Base-by-base conservation (phyloP, 345 rosid species). In the Lepidium sativum region DNA sequence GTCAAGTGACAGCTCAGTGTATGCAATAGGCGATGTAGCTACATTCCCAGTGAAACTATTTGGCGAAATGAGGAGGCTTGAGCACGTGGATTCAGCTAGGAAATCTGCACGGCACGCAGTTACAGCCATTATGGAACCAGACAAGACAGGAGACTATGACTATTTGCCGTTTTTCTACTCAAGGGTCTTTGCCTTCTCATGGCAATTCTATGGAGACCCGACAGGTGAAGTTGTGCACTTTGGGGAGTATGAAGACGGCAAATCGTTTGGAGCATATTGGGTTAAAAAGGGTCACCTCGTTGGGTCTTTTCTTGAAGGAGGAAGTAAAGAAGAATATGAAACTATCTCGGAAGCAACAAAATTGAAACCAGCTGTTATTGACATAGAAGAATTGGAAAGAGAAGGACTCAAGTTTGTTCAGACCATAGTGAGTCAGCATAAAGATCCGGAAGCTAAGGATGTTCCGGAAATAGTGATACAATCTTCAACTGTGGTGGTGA, bases 81-180 rank as follows among this genome's bases (percentile, higher is more conserved):
- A 90, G 83, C 99, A 90, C 42, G 97, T 94, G 12, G 99, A 88
- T 77, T 85, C 84, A 0, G 97, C 97, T 8, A 79, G 95, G 52
- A 88, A 85, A 80, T 80, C 97, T 2, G 96, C 97, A 32, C 81
- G 74, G 42, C 91, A 90, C 43, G 96, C 85, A 14, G 95, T 86
- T 58, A 68, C 90, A 42, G 80, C 83, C 3, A 88, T 90, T 75
- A 77, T 90, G 86, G 87, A 86, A 39, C 88, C 89, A n/a, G 79
- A 76, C 21, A 90, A 85, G 68, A 78, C 84, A 0, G 83, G 79
- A 4, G 92, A 90, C 7, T 94, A 85, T 9, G 86, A 84, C 69
- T 90, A 88, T 80, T 77, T 88, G 16, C 97, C 99, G 4, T 94
- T 88, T 81, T 90, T 90, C 84, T 90, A 94, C 81, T 94, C 97